Base-by-base conservation (phyloP, 164 flowering plant species). In the Litsea cubeba region DNA sequence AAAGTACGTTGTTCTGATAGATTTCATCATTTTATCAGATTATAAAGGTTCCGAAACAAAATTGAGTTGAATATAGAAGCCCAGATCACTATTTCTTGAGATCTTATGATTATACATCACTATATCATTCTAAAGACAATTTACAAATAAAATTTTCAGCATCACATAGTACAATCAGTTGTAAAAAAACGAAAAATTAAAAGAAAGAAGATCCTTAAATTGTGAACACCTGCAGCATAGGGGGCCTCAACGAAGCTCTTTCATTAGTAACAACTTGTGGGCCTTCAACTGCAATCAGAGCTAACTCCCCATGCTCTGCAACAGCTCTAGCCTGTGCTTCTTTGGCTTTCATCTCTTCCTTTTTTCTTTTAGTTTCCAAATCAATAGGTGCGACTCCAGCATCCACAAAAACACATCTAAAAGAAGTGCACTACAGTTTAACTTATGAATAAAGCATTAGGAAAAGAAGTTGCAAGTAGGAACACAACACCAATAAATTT, bases 341-440 rank as follows among this genome's bases (percentile, higher is more conserved):
- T 76, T 83, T 87, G 71, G 84, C 50, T 78, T 77, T 88, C 90
- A 87, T 85, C 80, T 93, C 99, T 76, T 92, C 98, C 78, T 93
- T 95, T 82, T 81, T 86, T 80, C 80, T 88, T 80, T 83, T 93
- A 26, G 98, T 95, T 84, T 93, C 98, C 73, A 95, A 77, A 79
- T 95, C 99, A 74, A 92, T 82, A 67, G 90, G 86, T 71, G 97
- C 86, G 77, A 95, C 90, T 74, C 99, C 99, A 86, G 98, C 97
- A 92, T 95, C 99, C 70, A 93, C 99, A 87, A 93, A 95, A 72
- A 95, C 98, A 81, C 95, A 90, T 81, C 97, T 93, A 83, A 70
- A 78, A 66, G 11, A 15, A 2, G 18, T 30, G 22, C 17, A 63
- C 15, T 5, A 58, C 11, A 58, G 35, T 32, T 75, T 40, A 74